Evolutionary conservation across 2,329 filamentous ascomycete genomes (phyloP).

Genomic region (Colletotrichum lupini): DNA sequence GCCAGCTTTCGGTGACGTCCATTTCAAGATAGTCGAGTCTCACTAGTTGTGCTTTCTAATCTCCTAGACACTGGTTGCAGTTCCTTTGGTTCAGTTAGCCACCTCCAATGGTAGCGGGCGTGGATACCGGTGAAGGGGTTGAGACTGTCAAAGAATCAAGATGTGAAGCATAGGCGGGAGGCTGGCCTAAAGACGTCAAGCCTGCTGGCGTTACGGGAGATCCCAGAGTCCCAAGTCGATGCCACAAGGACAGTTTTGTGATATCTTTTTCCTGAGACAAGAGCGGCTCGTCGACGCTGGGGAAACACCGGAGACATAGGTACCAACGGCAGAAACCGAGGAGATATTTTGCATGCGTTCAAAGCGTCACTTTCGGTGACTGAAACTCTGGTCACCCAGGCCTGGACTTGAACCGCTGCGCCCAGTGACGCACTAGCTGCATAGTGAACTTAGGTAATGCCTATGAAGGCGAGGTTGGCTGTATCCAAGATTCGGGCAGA

Average conservation of each 20-base stretch:
- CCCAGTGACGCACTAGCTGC: conserved; percentile 30
- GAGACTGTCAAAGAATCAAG: neutral
- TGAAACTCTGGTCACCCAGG: conserved; percentile 23
- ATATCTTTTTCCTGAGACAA: conserved; percentile 5
- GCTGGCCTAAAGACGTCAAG: neutral
- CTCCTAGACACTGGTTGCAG: neutral
- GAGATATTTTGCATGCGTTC: conserved; percentile 14
- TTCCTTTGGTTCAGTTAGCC: neutral
- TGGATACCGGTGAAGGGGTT: neutral
- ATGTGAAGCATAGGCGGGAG: neutral
- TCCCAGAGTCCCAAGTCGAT: neutral
- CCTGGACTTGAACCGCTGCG: conserved; percentile 6
- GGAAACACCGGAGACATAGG: neutral
- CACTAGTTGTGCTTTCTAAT: neutral
- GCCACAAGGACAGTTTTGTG: neutral
- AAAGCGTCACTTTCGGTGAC: conserved; percentile 29
- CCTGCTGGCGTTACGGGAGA: neutral
- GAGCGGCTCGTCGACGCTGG: neutral
- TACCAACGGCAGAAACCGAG: conserved; percentile 1
- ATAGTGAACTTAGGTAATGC: conserved; percentile 3
- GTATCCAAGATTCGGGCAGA: neutral
- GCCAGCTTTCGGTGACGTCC: neutral
- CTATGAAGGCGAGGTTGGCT: neutral
- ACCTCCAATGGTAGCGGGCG: neutral
- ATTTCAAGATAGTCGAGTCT: neutral